Evolutionary conservation across 768 basidiomycete genomes (phyloP), one percentile per base, ranked within the genome.

Genomic region (Termitomyces sp.): DNA sequence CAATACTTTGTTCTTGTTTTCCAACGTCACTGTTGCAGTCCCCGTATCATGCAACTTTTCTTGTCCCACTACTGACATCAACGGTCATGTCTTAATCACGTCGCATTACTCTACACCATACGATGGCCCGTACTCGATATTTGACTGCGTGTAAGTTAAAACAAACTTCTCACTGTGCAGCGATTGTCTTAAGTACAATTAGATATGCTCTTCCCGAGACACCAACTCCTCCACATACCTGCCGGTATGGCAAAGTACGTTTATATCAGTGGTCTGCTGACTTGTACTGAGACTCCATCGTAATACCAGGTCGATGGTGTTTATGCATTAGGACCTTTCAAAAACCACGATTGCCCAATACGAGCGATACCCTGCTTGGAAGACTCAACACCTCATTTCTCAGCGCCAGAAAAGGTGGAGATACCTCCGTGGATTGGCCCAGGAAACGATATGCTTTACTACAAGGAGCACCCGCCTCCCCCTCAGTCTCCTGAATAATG

Each of bases 101-200:
- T 57, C 55, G 8, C 52, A 58, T 13, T n/a, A 60, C 20, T 63
- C 67, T 5, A 53, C 61, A 33, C 40, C 59, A 2, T 65, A 66
- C 35, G 60, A 62, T 12, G 63, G 59, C 1, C 55, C 65, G 18
- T 68, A 65, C 44, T 66, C 67, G 12, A 61, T 68, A 28, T 68
- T 68, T 49, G 67, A 68, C 23, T 68, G 67, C 48, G 55, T 68
- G 64, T 68, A 58, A 50, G 63, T 58, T 23, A 14, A 8, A 43
- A 8, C 28, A 41, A 12, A 12, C 6, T 26, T 20, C 3, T 2
- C n/a, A n/a, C 13, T 26, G 3, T 23, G 2, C 49, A 14, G 33
- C 10, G 2, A 43, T 23, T 10, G 0, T 18, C 9, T 13, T 14
- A 28, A 7, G 28, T 36, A 12, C 16, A 4, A 20, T 16, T 30